These are phyloP conservation scores for Picochlorum sp. DNA, from an alignment of 139 green algal species.

Conservation along the genomic window DNA sequence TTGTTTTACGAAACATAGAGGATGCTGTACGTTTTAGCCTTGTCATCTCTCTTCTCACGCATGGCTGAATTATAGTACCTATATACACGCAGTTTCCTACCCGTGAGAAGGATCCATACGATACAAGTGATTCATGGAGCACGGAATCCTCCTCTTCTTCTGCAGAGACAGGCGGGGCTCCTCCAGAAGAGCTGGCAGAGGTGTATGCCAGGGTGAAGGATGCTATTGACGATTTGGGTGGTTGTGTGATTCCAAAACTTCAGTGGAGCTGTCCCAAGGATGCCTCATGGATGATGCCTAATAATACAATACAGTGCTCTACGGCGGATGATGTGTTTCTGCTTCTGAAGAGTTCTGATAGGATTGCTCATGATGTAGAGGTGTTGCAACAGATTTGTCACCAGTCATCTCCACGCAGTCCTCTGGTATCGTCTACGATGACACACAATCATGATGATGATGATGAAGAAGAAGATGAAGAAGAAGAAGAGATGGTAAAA, in stretches of 20 bases:
- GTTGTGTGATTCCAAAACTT: constrained; percentile 76
- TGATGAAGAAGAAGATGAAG: neutral
- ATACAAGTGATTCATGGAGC: too few relatives aligned
- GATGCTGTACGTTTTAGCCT: constrained; percentile 28
- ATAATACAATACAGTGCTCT: constrained; percentile 43
- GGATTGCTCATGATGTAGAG: constrained; percentile 70
- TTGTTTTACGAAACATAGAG: constrained; percentile 35
- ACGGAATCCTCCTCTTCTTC: neutral
- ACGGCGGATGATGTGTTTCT: constrained; percentile 74
- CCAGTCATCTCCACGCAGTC: neutral
- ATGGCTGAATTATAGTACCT: too few relatives aligned
- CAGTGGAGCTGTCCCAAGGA: constrained; percentile 89
- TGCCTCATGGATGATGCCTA: constrained; percentile 68
- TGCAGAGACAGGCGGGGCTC: neutral
- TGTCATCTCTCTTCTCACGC: neutral
- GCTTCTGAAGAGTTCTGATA: constrained; percentile 84
- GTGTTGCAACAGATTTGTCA: neutral
- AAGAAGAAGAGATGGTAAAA: too few relatives aligned
- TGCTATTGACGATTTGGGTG: constrained; percentile 59
- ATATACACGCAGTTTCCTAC: too few relatives aligned
- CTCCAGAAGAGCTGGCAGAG: constrained; percentile 13
- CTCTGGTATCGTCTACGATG: too few relatives aligned
- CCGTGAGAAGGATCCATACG: neutral
- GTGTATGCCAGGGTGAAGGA: constrained; percentile 30
- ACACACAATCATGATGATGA: neutral